These are phyloP conservation scores for Hamamelis virginiana DNA, from an alignment of 164 flowering plant genomes.

Conservation along the genomic window DNA sequence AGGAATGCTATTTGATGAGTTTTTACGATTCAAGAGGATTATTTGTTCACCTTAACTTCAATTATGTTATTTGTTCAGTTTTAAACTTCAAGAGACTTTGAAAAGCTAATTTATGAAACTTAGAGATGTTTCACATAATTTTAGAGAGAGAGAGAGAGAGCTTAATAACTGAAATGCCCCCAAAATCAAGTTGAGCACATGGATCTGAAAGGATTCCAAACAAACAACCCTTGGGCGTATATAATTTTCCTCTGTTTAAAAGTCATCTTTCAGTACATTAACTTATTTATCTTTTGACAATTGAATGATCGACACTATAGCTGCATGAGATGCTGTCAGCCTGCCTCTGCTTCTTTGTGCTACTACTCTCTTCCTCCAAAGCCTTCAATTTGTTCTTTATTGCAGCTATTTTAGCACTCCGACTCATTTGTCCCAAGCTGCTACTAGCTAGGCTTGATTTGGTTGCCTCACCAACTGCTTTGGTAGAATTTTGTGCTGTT, in stretches of 20 bases:
- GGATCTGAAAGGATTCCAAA: too few species aligned
- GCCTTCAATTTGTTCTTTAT: constrained; percentile 81
- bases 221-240: too few species aligned
- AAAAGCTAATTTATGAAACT: too few species aligned
- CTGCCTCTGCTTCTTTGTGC: constrained; percentile 59
- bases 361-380: constrained; percentile 59
- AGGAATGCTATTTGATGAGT: too few species aligned
- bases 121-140: too few species aligned
- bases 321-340: constrained; percentile 15
- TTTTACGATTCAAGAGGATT: too few species aligned
- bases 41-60: too few species aligned
- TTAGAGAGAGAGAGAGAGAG: neutral
- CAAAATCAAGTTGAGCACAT: too few species aligned
- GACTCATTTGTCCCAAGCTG: constrained; percentile 49
- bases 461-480: constrained; percentile 27
- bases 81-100: too few species aligned
- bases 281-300: neutral
- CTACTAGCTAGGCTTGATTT: constrained; percentile 34
- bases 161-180: neutral
- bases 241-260: too few species aligned
- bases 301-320: neutral
- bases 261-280: neutral
- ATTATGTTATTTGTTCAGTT: too few species aligned
- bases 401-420: constrained; percentile 77
- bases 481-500: constrained; percentile 31